Percentiles rank a stretch among this genome's conserved stretches.
Conservation (phyloP, 169 alveolate species). For the Cyclospora cayetanensis region DNA sequence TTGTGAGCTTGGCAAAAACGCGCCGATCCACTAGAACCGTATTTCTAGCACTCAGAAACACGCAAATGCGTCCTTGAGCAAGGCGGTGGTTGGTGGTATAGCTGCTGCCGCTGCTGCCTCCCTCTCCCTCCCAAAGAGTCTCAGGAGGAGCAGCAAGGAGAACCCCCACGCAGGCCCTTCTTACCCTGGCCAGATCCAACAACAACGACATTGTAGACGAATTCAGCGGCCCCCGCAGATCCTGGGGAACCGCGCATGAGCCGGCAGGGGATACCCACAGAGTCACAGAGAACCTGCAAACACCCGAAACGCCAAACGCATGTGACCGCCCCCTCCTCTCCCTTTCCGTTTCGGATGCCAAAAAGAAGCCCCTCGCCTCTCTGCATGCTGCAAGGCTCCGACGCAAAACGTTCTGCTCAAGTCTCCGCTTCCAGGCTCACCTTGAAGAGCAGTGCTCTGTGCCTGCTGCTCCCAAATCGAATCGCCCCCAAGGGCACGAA, state of each 20-base stretch:
- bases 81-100: too few relatives aligned
- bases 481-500: constrained; percentile 44
- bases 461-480: constrained; percentile 19
- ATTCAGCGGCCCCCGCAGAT: neutral
- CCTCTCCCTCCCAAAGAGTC: too few relatives aligned
- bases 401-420: neutral
- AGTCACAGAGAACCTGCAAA: neutral
- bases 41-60: too few relatives aligned
- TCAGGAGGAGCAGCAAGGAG: too few relatives aligned
- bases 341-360: too few relatives aligned
- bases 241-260: neutral
- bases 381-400: neutral
- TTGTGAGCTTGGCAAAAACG: too few relatives aligned
- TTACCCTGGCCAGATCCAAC: too few relatives aligned
- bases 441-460: constrained; percentile 65
- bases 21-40: too few relatives aligned
- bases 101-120: too few relatives aligned
- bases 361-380: neutral
- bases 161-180: too few relatives aligned
- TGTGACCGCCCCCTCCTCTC: neutral
- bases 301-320: neutral
- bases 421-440: neutral
- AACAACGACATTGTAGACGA: too few relatives aligned
- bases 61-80: too few relatives aligned
- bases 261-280: neutral